phyloP scores from a whole-genome alignment of 345 rosid species.

The Eucalyptus melliodora region DNA sequence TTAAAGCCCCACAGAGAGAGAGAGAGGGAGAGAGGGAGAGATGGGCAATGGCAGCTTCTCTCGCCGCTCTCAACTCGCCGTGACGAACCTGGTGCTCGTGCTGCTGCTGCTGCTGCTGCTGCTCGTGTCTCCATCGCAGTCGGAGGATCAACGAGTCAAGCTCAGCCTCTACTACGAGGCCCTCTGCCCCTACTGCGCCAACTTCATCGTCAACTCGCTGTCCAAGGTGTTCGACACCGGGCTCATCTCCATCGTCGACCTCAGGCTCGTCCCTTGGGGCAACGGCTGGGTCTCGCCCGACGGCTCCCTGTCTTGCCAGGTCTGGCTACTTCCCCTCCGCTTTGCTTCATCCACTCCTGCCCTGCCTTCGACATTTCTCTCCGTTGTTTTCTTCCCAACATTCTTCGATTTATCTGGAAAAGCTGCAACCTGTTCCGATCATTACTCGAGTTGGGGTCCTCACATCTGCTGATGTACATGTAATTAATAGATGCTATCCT shows the following conservation, averaged over 20 bases:
- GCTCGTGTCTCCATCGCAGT: background rate
- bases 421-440: background rate
- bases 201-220: constrained; percentile 65
- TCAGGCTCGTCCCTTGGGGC: constrained; percentile 80
- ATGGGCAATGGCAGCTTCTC: background rate
- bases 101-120: background rate
- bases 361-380: background rate
- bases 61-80: background rate
- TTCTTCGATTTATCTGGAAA: background rate
- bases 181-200: constrained; percentile 60
- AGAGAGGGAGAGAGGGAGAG: background rate
- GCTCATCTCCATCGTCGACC: constrained; percentile 54
- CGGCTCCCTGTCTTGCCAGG: constrained; percentile 63
- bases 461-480: background rate
- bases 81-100: background rate
- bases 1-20: background rate
- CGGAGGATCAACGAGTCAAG: constrained; percentile 16
- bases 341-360: background rate
- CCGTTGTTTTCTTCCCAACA: background rate
- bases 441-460: background rate
- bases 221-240: constrained; percentile 39
- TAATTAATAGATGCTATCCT: background rate
- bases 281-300: constrained; percentile 30
- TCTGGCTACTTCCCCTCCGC: background rate
- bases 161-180: constrained; percentile 70